Evolutionary conservation across 805 yeast species (phyloP).

Genomic region (Grigorovia jiainica): DNA sequence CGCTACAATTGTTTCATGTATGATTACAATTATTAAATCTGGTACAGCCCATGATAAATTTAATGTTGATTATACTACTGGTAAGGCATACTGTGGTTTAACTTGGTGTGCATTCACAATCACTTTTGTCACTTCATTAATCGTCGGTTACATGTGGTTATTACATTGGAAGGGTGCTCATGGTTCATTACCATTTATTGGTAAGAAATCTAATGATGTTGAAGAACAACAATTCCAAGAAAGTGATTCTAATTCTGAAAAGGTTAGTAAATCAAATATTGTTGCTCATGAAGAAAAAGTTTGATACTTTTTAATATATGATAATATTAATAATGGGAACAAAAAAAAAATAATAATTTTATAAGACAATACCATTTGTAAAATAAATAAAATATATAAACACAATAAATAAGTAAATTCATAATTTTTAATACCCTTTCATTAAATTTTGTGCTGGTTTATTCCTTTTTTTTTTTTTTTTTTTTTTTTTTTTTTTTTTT

Average conservation of each 20-base stretch:
- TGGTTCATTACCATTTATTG: constrained; percentile 1
- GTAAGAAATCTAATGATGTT: not conserved
- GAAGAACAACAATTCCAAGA: not conserved
- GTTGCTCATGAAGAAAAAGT: constrained; percentile 3
- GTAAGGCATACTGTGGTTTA: constrained; percentile 21
- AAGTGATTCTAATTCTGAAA: constrained; percentile 2
- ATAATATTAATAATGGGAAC: too few species aligned
- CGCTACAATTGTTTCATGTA: constrained; percentile 21
- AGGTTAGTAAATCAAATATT: constrained; percentile 1
- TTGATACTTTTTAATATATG: too few species aligned
- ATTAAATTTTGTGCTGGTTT: too few species aligned
- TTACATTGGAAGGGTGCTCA: constrained; percentile 4
- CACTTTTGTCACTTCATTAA: constrained; percentile 14
- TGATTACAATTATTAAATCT: constrained; percentile 23
- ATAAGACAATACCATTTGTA: too few species aligned
- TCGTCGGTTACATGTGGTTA: constrained; percentile 7
- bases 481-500: too few species aligned
- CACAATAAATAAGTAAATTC: too few species aligned
- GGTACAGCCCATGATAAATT: constrained; percentile 26
- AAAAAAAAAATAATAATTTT: too few species aligned
- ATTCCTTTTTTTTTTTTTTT: too few species aligned
- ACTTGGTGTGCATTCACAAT: constrained; percentile 25
- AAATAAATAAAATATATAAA: too few species aligned
- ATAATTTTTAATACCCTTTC: too few species aligned
- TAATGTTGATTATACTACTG: constrained; percentile 19